Evolutionary conservation across 2,329 filamentous ascomycete genomes (phyloP).

Genomic region (Chrysosporium queenslandicum): DNA sequence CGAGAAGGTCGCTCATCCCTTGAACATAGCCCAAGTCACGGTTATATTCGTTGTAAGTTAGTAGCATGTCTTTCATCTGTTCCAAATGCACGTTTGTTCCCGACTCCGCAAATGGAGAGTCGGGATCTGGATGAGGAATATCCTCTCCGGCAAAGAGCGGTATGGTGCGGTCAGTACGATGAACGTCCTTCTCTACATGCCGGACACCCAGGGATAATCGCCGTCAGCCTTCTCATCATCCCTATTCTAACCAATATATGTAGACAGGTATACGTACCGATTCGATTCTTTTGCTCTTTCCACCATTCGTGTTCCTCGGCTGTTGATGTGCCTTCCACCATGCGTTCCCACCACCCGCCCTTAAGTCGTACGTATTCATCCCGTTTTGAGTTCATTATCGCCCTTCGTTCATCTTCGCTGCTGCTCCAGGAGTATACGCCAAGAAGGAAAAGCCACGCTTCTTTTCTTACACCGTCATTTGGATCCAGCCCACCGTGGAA

Average conservation of each 20-base stretch:
- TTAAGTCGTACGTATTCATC: constrained; percentile 94
- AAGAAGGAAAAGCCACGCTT: constrained; percentile 90
- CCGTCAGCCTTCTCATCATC: constrained; percentile 21
- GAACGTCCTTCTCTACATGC: constrained; percentile 86
- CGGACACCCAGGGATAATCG: constrained; percentile 46
- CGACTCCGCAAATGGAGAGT: constrained; percentile 82
- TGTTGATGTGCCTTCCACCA: constrained; percentile 70
- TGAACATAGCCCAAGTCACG: constrained; percentile 92
- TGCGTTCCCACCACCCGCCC: constrained; percentile 88
- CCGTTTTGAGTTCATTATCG: constrained; percentile 69
- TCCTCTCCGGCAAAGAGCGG: constrained; percentile 95
- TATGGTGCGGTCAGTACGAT: constrained; percentile 88
- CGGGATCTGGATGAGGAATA: constrained; percentile 89
- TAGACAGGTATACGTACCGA: constrained; percentile 52
- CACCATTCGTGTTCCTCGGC: constrained; percentile 86
- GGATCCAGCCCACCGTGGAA: constrained; percentile 87
- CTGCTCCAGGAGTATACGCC: constrained; percentile 93
- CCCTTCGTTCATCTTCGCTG: constrained; percentile 71
- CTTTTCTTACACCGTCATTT: constrained; percentile 86
- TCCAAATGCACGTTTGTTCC: constrained; percentile 97
- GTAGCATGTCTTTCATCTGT: constrained; percentile 97
- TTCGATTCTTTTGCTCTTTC: constrained; percentile 85
- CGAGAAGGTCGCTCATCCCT: constrained; percentile 94
- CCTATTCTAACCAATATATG: not conserved
- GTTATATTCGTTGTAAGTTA: constrained; percentile 98